These are phyloP conservation scores for Moricandia moricandioides DNA, from an alignment of 345 rosid species.

Conservation along the genomic window DNA sequence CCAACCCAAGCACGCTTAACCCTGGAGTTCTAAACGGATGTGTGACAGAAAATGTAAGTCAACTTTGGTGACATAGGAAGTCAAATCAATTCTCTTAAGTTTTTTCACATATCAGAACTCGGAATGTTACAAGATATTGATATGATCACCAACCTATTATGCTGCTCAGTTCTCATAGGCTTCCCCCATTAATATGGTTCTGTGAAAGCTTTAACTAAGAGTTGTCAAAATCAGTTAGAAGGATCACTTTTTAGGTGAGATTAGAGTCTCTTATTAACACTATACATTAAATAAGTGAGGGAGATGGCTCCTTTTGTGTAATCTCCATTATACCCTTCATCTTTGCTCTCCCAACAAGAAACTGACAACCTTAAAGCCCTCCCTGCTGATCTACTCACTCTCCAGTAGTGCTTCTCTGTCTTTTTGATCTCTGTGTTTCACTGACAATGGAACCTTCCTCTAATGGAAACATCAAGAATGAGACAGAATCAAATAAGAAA, in stretches of 20 bases:
- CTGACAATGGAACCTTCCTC: conserved; percentile 16
- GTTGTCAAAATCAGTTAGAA: conserved; percentile 28
- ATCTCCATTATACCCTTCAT: not conserved
- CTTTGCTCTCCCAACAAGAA: conserved; percentile 14
- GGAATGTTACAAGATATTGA: not conserved
- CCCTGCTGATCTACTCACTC: not conserved
- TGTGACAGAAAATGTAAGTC: too few species aligned
- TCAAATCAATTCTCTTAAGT: too few species aligned
- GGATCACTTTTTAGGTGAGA: conserved; percentile 11
- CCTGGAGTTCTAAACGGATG: too few species aligned
- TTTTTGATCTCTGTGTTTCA: not conserved
- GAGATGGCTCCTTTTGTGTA: conserved; percentile 4
- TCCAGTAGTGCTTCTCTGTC: not conserved
- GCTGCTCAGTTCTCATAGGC: not conserved
- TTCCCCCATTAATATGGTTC: not conserved
- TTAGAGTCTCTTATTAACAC: not conserved
- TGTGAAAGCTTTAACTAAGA: conserved; percentile 13
- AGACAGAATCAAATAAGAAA: conserved; percentile 10
- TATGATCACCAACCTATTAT: conserved; percentile 1
- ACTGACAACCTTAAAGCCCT: not conserved
- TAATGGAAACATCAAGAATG: not conserved
- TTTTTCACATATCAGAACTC: too few species aligned
- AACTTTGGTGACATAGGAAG: too few species aligned
- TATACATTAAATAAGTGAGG: conserved; percentile 21
- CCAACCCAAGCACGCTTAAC: too few species aligned